Base-by-base conservation (phyloP, 441 rosid genomes). In the Raphanus hybrid region DNA sequence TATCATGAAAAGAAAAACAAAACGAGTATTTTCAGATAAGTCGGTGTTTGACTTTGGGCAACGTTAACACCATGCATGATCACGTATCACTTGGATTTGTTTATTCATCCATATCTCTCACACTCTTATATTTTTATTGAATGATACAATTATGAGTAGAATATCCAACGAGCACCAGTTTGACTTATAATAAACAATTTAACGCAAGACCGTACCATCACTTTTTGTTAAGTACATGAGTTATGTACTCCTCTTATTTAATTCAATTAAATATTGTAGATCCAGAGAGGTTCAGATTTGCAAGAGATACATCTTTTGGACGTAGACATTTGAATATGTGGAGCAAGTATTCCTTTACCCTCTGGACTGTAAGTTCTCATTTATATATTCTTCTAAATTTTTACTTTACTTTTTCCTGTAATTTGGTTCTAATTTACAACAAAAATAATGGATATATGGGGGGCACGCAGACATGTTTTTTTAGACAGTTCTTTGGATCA, bases 261-360 rank as follows among this genome's bases (percentile, higher is more conserved):
- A 34, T 41, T 32, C 8, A 73, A 61, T 41, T 23, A 18, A 27
- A 34, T 4, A 7, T 27, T 85, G 70, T 87, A 95, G 98, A 95
- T 82, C 98, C 99, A n/a, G 91, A 93, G 84, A 91, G 97, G 83
- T 96, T 93, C 78, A 84, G 99, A 70, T 92, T 92, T 79, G 90
- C 99, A 65, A 93, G 95, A 76, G 97, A 95, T 34, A 93, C 99
- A 11, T 89, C 98, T 1, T 95, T 95, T 54, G 99, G 98, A 50
- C 80, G 95, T 23, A 85, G 98, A 67, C 98, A 96, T 77, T 48
- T 93, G 77, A 89, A 77, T 43, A 64, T 84, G 3, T 93, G 98
- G 99, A 93, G 92, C 85, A 70, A 79, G 23, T 84, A 95, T 26
- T 35, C 90, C 8, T 39, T 88, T 70, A 77, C 86, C 67, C 85